phyloP scores from a whole-genome alignment of 2,329 filamentous ascomycete species.

The Diaporthe batatas region DNA sequence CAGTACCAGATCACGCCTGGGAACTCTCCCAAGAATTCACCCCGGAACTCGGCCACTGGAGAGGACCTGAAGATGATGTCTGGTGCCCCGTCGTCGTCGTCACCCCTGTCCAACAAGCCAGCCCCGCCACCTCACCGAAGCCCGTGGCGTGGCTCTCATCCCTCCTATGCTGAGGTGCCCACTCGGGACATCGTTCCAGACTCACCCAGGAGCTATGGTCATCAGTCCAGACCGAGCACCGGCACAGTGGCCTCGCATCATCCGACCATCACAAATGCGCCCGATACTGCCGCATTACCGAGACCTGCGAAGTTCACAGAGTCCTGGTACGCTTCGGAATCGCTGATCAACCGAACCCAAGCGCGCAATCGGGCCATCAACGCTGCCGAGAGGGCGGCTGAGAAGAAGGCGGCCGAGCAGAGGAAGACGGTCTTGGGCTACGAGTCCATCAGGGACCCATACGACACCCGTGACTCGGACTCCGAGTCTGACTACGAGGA shows the following conservation, averaged over 20 bases:
- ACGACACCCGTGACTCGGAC: slow-evolving; percentile 56
- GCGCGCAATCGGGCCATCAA: slow-evolving; percentile 62
- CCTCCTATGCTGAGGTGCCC: slow-evolving; percentile 60
- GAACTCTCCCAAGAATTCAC: slow-evolving; percentile 51
- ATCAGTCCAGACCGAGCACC: slow-evolving; percentile 47
- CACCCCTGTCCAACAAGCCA: slow-evolving; percentile 25
- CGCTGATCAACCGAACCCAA: slow-evolving; percentile 66
- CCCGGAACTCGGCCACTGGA: slow-evolving; percentile 59
- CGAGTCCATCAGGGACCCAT: slow-evolving; percentile 60
- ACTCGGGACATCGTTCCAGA: slow-evolving; percentile 39
- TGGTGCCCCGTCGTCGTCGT: slow-evolving; percentile 46
- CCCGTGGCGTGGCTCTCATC: slow-evolving; percentile 57
- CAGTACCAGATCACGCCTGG: slow-evolving; percentile 65
- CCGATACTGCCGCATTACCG: slow-evolving; percentile 49
- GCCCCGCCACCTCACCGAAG: slow-evolving; percentile 31
- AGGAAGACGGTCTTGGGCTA: slow-evolving; percentile 57
- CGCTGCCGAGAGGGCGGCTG: slow-evolving; percentile 48
- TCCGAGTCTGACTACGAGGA: slow-evolving; percentile 54
- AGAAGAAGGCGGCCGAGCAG: slow-evolving; percentile 48
- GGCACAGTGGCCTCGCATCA: slow-evolving; percentile 46
- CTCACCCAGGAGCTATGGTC: slow-evolving; percentile 49
- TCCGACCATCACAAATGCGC: slow-evolving; percentile 35
- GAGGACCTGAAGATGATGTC: slow-evolving; percentile 63
- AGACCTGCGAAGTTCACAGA: slow-evolving; percentile 65
- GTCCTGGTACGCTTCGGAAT: slow-evolving; percentile 67